Conservation (phyloP, 768 basidiomycete genomes). For the Cyclocybe aegerita region DNA sequence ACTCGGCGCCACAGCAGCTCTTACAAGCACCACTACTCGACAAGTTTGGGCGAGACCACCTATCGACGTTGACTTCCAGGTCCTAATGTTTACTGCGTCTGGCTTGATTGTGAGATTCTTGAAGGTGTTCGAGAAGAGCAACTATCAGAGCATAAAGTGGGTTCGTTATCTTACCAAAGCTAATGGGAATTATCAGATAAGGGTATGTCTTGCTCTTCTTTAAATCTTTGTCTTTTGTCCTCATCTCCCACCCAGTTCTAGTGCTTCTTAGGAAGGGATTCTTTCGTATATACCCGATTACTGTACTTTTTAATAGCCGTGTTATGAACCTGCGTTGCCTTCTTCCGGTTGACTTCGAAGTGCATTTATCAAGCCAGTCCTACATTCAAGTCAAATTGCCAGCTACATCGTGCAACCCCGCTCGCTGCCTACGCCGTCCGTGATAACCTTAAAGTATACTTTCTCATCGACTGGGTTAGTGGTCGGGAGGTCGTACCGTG, state of each 20-base stretch:
- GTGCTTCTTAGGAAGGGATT: too few species aligned
- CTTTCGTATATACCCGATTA: too few species aligned
- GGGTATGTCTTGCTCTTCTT: conserved; percentile 55
- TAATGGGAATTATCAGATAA: conserved; percentile 89
- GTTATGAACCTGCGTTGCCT: too few species aligned
- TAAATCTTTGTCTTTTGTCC: neutral
- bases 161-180: conserved; percentile 94
- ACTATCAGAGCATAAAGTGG: conserved; percentile 95
- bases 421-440: neutral
- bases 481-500: too few species aligned
- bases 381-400: neutral
- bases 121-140: conserved; percentile 96
- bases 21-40: conserved; percentile 87
- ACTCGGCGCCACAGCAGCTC: conserved; percentile 74
- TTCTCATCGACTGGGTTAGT: neutral
- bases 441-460: neutral
- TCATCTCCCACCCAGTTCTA: too few species aligned
- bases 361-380: neutral
- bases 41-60: conserved; percentile 99
- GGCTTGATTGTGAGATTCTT: conserved; percentile 95
- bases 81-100: conserved; percentile 97
- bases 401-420: neutral
- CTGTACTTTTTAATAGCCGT: too few species aligned
- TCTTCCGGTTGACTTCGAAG: too few species aligned
- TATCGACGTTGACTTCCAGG: conserved; percentile 98